A percentile compares a stretch with the other conserved stretches of the same genome.
Evolutionary conservation across 2,329 filamentous ascomycete species (phyloP).

Genomic region (Thyridium curvatum): DNA sequence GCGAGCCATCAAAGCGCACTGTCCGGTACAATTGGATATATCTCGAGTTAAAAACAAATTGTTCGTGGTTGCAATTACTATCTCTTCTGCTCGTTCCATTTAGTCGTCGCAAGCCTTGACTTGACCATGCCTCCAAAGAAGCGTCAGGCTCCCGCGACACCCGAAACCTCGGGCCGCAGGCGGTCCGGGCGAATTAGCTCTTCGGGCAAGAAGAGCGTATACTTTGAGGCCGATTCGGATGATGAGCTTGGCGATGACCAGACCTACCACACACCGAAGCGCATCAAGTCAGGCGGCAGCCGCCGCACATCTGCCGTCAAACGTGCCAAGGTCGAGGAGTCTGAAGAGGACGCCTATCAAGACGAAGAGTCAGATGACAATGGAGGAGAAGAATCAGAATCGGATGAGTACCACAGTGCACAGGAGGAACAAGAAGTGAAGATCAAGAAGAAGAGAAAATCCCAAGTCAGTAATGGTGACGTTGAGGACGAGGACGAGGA

Average conservation of each 20-base stretch:
- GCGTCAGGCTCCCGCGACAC: constrained; percentile 22
- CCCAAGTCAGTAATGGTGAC: neutral
- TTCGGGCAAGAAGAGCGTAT: constrained; percentile 39
- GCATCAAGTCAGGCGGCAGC: constrained; percentile 1
- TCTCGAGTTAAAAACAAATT: too few relatives aligned
- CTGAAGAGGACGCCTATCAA: constrained; percentile 5
- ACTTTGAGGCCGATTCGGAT: constrained; percentile 36
- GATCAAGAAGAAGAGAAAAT: constrained; percentile 21
- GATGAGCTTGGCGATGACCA: constrained; percentile 9
- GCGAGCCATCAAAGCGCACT: too few relatives aligned
- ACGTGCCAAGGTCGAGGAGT: constrained; percentile 5
- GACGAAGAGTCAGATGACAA: constrained; percentile 6
- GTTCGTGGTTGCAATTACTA: too few relatives aligned
- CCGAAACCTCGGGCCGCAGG: constrained; percentile 25
- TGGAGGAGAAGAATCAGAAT: constrained; percentile 9
- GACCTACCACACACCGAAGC: neutral
- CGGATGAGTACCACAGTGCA: constrained; percentile 13
- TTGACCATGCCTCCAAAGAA: constrained; percentile 32
- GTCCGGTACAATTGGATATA: too few relatives aligned
- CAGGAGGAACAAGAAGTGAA: constrained; percentile 11
- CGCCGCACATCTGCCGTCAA: neutral
- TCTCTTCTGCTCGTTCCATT: too few relatives aligned
- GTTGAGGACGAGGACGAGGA: constrained; percentile 28
- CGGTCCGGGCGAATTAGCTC: constrained; percentile 40
- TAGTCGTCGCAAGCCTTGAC: too few relatives aligned